Conservation (phyloP, 1,284 basidiomycete species). For the Trichosporon sp. region DNA sequence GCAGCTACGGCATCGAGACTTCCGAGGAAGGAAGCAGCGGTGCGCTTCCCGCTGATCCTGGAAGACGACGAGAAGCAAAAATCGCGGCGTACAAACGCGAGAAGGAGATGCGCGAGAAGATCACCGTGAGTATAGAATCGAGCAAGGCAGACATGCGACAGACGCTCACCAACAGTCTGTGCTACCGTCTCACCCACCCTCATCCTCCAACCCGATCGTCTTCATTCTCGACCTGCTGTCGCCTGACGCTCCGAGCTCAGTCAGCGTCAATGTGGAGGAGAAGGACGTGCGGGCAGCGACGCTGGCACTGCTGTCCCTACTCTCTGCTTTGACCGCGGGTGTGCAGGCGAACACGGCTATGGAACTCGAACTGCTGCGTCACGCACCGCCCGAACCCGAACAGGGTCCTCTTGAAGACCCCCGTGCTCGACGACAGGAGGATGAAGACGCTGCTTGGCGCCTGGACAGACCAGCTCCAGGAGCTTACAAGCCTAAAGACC, state of each 20-base stretch:
- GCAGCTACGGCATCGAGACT: constrained; percentile 58
- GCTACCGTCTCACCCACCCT: constrained; percentile 51
- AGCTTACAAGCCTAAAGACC: constrained; percentile 49
- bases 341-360: constrained; percentile 65
- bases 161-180: constrained; percentile 50
- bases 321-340: constrained; percentile 63
- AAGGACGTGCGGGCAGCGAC: constrained; percentile 62
- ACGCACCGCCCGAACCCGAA: constrained; percentile 12
- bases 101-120: constrained; percentile 64
- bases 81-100: constrained; percentile 80
- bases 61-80: constrained; percentile 70
- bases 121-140: constrained; percentile 56
- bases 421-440: constrained; percentile 32
- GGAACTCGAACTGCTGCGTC: constrained; percentile 60
- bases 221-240: constrained; percentile 35
- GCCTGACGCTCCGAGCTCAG: constrained; percentile 22
- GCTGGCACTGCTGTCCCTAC: constrained; percentile 65
- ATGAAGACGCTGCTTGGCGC: constrained; percentile 63
- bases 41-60: constrained; percentile 58
- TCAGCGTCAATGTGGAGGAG: constrained; percentile 50
- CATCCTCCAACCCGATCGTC: constrained; percentile 35
- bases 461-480: constrained; percentile 55
- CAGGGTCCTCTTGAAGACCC: constrained; percentile 48
- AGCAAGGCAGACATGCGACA: background rate
- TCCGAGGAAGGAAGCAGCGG: constrained; percentile 39